Evolutionary conservation across 31 red algal genomes (phyloP).

Genomic region (Asparagopsis taxiformis): DNA sequence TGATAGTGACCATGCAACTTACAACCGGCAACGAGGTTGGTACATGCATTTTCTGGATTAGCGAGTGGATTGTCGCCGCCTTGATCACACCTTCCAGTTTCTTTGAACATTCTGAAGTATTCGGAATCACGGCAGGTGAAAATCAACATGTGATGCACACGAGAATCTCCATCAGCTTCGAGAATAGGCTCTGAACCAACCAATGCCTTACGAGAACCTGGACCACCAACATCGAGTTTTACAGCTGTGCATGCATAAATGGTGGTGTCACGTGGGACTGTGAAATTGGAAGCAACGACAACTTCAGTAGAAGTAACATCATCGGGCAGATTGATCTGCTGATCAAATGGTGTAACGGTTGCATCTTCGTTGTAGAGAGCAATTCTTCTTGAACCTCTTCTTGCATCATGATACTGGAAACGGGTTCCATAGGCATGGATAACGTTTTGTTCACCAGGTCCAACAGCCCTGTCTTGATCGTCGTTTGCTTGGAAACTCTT

Average conservation of each 20-base stretch:
- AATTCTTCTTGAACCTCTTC: constrained; percentile 17
- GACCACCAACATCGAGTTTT: not conserved
- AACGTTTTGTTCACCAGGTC: constrained; percentile 28
- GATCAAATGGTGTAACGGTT: not conserved
- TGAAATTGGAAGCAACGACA: constrained; percentile 32
- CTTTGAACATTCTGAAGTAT: constrained; percentile 3
- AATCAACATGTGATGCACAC: constrained; percentile 68
- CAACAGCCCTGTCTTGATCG: constrained; percentile 44
- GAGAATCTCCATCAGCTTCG: constrained; percentile 16
- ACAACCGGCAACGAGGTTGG: constrained; percentile 62
- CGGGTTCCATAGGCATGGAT: constrained; percentile 56
- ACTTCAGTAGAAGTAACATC: constrained; percentile 36
- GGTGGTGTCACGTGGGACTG: constrained; percentile 41
- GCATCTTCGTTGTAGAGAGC: constrained; percentile 5
- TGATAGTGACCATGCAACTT: constrained; percentile 13
- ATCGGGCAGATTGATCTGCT: constrained; percentile 11
- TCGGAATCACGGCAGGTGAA: constrained; percentile 38
- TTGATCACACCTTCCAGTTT: constrained; percentile 17
- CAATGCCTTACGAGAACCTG: constrained; percentile 48
- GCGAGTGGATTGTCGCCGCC: constrained; percentile 16
- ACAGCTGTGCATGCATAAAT: constrained; percentile 58
- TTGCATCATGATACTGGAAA: constrained; percentile 39
- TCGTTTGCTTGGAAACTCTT: constrained; percentile 49
- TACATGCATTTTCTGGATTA: constrained; percentile 22
- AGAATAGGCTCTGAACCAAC: constrained; percentile 63